Evolutionary conservation across 2,329 filamentous ascomycete species (phyloP).

Genomic region (Fusarium falciforme): DNA sequence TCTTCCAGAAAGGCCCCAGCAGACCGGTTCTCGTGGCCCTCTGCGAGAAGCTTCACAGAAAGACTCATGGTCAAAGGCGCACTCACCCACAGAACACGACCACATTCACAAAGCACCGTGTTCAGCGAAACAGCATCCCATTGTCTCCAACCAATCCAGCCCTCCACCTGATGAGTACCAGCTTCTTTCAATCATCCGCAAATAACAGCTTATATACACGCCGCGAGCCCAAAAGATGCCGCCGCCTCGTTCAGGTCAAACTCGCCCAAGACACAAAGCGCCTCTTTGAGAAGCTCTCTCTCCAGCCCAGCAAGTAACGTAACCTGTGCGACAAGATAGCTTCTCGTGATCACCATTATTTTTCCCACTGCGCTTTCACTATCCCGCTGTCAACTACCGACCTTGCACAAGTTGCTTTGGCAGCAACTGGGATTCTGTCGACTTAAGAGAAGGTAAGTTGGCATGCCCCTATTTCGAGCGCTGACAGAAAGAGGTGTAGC

Average conservation of each 20-base stretch:
- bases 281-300: conserved; percentile 9
- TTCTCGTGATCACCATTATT: conserved; percentile 33
- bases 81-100: conserved; percentile 7
- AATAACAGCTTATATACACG: conserved; percentile 11
- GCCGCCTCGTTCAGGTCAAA: not conserved
- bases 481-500: conserved; percentile 21
- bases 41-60: not conserved
- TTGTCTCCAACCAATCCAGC: conserved; percentile 5
- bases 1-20: not conserved
- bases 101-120: conserved; percentile 18
- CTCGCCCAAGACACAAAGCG: conserved; percentile 12
- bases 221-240: not conserved
- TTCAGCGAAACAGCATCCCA: conserved; percentile 24
- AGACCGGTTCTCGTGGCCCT: conserved; percentile 9
- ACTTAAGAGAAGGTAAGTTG: conserved; percentile 15
- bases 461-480: conserved; percentile 16
- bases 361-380: not conserved
- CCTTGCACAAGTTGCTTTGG: conserved; percentile 19
- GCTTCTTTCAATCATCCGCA: conserved; percentile 1
- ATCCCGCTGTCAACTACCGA: conserved; percentile 25
- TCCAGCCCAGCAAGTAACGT: conserved; percentile 22
- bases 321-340: conserved; percentile 36
- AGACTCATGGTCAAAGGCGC: not conserved
- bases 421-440: not conserved
- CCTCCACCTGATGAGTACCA: not conserved